These are phyloP conservation scores for Penicillium argentinense DNA, from an alignment of 495 filamentous ascomycete species.

Conservation along the genomic window DNA sequence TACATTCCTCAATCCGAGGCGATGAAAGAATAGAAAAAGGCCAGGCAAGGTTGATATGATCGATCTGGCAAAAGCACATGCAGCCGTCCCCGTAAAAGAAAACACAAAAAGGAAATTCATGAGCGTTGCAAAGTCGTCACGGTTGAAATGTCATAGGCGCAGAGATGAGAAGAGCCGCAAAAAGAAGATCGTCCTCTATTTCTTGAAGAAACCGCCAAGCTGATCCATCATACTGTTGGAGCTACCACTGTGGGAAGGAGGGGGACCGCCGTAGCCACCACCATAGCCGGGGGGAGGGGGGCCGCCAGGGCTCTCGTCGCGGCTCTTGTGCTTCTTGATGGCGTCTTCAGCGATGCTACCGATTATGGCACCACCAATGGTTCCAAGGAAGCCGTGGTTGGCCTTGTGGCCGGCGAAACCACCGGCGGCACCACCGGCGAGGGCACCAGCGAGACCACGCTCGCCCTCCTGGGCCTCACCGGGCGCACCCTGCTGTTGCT, in stretches of 20 bases:
- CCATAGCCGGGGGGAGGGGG: constrained; percentile 13
- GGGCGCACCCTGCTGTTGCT: constrained; percentile 33
- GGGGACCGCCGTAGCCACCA: constrained; percentile 19
- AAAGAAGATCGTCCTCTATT: constrained; percentile 23
- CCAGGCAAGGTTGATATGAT: not conserved
- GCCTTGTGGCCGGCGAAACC: constrained; percentile 51
- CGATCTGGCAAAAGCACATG: constrained; percentile 13
- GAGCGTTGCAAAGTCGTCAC: constrained; percentile 19
- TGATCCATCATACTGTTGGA: constrained; percentile 38
- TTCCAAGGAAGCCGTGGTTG: constrained; percentile 50
- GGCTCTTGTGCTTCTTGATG: constrained; percentile 44
- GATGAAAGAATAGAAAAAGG: constrained; percentile 5
- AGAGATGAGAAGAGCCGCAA: constrained; percentile 3
- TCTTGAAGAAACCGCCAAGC: constrained; percentile 47
- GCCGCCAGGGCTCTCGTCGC: constrained; percentile 20
- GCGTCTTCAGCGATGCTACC: constrained; percentile 48
- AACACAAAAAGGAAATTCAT: constrained; percentile 27
- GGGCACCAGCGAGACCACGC: constrained; percentile 47
- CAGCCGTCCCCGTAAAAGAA: constrained; percentile 14
- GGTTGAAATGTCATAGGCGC: not conserved
- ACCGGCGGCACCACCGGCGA: constrained; percentile 47
- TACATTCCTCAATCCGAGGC: constrained; percentile 7
- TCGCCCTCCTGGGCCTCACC: constrained; percentile 46
- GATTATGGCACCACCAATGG: constrained; percentile 51
- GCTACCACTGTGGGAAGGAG: constrained; percentile 21